phyloP scores from a whole-genome alignment of 2,329 filamentous ascomycete genomes.

The Domatiomyces globalis region DNA sequence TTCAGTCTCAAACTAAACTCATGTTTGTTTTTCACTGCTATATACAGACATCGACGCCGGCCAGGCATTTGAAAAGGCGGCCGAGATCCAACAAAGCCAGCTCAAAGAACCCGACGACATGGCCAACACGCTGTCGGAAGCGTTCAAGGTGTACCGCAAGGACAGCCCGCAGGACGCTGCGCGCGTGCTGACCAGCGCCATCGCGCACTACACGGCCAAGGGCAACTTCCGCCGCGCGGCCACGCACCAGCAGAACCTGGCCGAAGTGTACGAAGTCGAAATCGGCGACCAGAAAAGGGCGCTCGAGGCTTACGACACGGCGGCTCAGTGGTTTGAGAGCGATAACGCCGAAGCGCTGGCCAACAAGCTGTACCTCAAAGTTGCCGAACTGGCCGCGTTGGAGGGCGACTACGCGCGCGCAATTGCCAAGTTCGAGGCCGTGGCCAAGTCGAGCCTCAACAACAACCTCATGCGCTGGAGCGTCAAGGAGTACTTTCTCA shows the following conservation, averaged over 20 bases:
- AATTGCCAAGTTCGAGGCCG: conserved; percentile 69
- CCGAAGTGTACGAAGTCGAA: conserved; percentile 72
- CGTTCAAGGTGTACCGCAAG: conserved; percentile 89
- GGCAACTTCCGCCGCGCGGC: conserved; percentile 87
- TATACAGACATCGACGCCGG: conserved; percentile 66
- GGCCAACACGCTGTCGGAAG: conserved; percentile 74
- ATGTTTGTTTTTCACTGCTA: conserved; percentile 1
- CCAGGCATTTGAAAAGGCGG: conserved; percentile 71
- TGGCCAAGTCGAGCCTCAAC: conserved; percentile 61
- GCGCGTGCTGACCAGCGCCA: conserved; percentile 62
- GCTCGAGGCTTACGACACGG: conserved; percentile 68
- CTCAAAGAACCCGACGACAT: conserved; percentile 87
- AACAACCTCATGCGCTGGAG: conserved; percentile 90
- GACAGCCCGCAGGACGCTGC: conserved; percentile 71
- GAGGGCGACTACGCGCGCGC: conserved; percentile 74
- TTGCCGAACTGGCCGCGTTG: conserved; percentile 71
- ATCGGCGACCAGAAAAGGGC: conserved; percentile 65
- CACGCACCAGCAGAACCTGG: conserved; percentile 77
- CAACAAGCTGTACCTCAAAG: conserved; percentile 88
- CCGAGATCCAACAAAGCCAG: conserved; percentile 62
- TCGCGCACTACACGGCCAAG: conserved; percentile 73
- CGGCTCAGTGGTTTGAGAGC: conserved; percentile 77
- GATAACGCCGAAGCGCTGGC: conserved; percentile 78
- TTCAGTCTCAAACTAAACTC: too few species aligned
- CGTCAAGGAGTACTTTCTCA: conserved; percentile 91